These are phyloP conservation scores for Plicaturopsis crispa DNA, from an alignment of 768 basidiomycete genomes.

Conservation along the genomic window DNA sequence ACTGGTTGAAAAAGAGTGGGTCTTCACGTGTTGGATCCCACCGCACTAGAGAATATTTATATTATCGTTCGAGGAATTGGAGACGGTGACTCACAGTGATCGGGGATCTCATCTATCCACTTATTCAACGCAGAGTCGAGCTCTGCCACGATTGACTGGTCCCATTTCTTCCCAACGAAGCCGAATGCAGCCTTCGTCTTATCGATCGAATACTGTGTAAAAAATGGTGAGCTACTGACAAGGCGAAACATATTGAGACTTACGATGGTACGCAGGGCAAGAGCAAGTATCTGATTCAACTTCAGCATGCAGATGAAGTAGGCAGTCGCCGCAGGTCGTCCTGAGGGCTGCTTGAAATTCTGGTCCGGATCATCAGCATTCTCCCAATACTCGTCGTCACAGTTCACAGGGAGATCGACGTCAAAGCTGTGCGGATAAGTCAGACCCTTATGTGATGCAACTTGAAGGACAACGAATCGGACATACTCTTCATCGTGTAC, in stretches of 20 bases:
- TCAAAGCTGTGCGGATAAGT: conserved; percentile 37
- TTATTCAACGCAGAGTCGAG: conserved; percentile 49
- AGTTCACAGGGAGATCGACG: conserved; percentile 51
- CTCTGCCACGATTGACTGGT: conserved; percentile 43
- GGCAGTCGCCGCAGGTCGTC: conserved; percentile 27
- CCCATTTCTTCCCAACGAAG: conserved; percentile 33
- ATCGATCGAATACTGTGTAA: too few species aligned
- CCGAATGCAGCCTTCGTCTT: too few species aligned
- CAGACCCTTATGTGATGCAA: not conserved
- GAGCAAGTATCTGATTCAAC: conserved; percentile 36
- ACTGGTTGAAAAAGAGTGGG: conserved; percentile 24
- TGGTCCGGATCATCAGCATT: conserved; percentile 37
- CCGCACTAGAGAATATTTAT: conserved; percentile 17
- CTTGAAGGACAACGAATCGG: not conserved
- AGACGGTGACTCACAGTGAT: conserved; percentile 17
- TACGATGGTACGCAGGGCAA: conserved; percentile 34
- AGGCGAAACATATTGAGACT: too few species aligned
- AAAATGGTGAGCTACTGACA: too few species aligned
- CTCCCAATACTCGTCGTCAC: conserved; percentile 71
- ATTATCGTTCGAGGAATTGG: not conserved
- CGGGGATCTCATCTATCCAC: conserved; percentile 49
- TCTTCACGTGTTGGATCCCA: conserved; percentile 33
- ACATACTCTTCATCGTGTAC: conserved; percentile 68
- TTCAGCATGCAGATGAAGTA: conserved; percentile 36
- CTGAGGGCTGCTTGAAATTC: conserved; percentile 35